Percentiles rank a stretch among this genome's conserved stretches.
phyloP scores from a whole-genome alignment of 2,329 filamentous ascomycete species.

The Penicillium fuscoglaucum region DNA sequence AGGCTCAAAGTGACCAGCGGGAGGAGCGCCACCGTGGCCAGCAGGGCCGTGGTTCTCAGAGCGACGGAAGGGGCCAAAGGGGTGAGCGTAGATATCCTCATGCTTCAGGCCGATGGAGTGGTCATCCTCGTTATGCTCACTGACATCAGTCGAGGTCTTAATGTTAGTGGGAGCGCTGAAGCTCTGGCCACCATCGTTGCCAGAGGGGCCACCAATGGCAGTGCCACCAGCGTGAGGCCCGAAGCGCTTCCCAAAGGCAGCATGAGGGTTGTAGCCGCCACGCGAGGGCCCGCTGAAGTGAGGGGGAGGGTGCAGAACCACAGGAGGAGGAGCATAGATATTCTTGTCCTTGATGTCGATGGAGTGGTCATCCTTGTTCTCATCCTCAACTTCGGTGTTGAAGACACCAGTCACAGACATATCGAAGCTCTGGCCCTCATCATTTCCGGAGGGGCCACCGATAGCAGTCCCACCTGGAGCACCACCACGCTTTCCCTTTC shows the following conservation, averaged over 20 bases:
- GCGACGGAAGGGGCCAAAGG: not conserved
- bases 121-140: constrained; percentile 20
- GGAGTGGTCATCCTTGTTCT: constrained; percentile 23
- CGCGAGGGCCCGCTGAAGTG: not conserved
- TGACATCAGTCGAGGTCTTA: constrained; percentile 13
- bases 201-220: constrained; percentile 25
- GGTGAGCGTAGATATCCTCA: constrained; percentile 14
- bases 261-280: not conserved
- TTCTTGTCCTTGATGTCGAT: constrained; percentile 21
- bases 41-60: not conserved
- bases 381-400: constrained; percentile 21
- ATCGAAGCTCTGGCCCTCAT: constrained; percentile 26
- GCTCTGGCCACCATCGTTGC: constrained; percentile 27
- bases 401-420: constrained; percentile 24
- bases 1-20: not conserved
- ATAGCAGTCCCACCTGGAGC: constrained; percentile 20
- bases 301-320: constrained; percentile 5
- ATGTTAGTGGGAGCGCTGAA: constrained; percentile 20
- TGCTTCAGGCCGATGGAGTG: constrained; percentile 20
- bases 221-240: constrained; percentile 14
- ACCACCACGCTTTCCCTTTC: constrained; percentile 18
- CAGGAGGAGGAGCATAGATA: constrained; percentile 4
- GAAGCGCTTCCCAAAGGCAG: constrained; percentile 15
- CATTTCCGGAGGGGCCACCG: constrained; percentile 25
- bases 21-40: not conserved